Base-by-base conservation (phyloP, 805 yeast species). In the Schwanniomyces sp. region DNA sequence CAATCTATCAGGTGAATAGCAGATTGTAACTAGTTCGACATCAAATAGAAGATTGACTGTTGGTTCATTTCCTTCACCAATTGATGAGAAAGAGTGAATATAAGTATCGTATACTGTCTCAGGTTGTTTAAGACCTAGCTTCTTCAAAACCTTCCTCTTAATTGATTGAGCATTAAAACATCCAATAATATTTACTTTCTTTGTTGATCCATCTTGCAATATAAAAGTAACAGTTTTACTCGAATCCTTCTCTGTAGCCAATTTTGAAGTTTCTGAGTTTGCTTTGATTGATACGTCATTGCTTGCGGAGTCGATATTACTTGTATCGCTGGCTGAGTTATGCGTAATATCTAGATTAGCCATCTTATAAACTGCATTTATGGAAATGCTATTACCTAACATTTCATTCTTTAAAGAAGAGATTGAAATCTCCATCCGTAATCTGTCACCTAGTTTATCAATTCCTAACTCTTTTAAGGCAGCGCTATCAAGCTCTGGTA, bases 161-260 rank as follows among this genome's bases (percentile, higher is more conserved):
- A 91, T 87, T 6, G 90, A 80, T 48, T 82, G 86, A 1, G 96
- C 91, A 60, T 85, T 86, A 66, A 82, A 86, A 60, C 96, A 88
- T 0, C 91, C 94, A 14, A 81, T 78, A 1, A 89, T 85, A 56
- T 85, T 85, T 37, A 89, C 82, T 45, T 78, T 75, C 54, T 82
- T 84, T 2, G 82, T 75, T 7, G 84, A 73, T 1, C 96, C 96
- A 65, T 85, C 88, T 45, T 84, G 85, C 32, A 85, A 69, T 27
- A 90, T 86, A 52, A 91, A 85, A 1, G 87, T 85, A 17, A 86
- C 84, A 37, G 54, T 63, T 47, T 68, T 68, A 48, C 56, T 65
- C 17, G 62, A 49, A 34, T 62, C 66, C 45, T 59, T 62, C 27
- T 21, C 28, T 12, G 43, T 14, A 7, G 34, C 16, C 5, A 2